Evolutionary conservation across 2,329 filamentous ascomycete species (phyloP).

Genomic region (Talaromyces sp.): DNA sequence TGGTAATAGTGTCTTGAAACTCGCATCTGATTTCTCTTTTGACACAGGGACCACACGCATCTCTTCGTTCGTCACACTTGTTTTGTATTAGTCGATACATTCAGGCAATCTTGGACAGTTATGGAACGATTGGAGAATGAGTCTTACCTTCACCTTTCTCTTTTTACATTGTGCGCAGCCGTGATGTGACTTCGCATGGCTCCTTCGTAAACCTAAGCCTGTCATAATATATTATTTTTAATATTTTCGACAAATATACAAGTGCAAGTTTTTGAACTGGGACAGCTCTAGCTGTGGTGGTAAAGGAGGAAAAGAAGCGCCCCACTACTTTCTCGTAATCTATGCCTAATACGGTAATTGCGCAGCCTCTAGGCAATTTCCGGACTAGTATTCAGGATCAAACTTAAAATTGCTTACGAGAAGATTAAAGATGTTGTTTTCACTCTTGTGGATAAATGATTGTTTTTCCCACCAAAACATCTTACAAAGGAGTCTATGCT

Average conservation of each 20-base stretch:
- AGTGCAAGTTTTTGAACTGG: background rate
- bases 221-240: background rate
- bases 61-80: background rate
- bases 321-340: too few species aligned
- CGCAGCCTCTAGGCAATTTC: too few species aligned
- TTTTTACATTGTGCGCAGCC: background rate
- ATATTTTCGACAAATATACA: background rate
- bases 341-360: too few species aligned
- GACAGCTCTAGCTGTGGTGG: too few species aligned
- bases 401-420: background rate
- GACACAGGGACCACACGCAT: background rate
- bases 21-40: background rate
- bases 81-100: background rate
- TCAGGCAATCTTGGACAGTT: background rate
- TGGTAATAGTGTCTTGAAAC: background rate
- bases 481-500: background rate
- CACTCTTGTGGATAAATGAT: background rate
- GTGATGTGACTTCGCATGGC: background rate
- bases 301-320: background rate
- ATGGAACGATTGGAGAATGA: background rate
- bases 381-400: background rate
- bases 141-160: conserved; percentile 14
- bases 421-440: background rate
- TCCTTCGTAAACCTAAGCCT: background rate
- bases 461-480: background rate